Conservation (phyloP, 106 monocot genomes). For the Gastrodia elata region DNA sequence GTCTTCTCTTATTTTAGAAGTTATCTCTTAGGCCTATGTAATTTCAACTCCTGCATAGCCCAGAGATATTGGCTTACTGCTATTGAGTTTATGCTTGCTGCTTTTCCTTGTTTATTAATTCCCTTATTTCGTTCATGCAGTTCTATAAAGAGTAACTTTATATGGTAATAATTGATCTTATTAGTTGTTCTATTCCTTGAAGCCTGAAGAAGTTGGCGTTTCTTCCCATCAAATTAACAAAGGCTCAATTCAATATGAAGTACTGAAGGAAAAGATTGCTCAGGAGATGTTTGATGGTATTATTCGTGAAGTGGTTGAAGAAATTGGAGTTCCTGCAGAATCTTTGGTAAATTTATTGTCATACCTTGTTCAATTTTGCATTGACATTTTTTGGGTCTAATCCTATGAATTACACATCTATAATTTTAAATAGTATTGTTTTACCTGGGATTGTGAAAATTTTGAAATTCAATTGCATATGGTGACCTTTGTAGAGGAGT, state of each 20-base stretch:
- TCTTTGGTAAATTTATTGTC: conserved; percentile 37
- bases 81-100: neutral
- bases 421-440: neutral
- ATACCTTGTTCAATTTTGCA: neutral
- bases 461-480: neutral
- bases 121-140: neutral
- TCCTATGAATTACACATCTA: neutral
- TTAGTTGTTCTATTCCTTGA: conserved; percentile 13
- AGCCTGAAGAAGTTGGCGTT: conserved; percentile 87
- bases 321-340: conserved; percentile 75
- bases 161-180: neutral
- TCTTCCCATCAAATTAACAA: conserved; percentile 38
- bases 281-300: conserved; percentile 95
- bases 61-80: neutral
- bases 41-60: neutral
- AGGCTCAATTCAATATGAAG: conserved; percentile 4
- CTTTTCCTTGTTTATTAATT: neutral
- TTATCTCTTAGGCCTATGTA: neutral
- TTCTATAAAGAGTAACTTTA: neutral
- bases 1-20: neutral
- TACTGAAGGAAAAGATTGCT: conserved; percentile 51
- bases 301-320: conserved; percentile 90
- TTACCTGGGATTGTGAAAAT: neutral
- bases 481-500: neutral
- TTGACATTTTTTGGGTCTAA: neutral